Base-by-base conservation (phyloP, 1,284 basidiomycete genomes). In the Wallemia ichthyophaga region DNA sequence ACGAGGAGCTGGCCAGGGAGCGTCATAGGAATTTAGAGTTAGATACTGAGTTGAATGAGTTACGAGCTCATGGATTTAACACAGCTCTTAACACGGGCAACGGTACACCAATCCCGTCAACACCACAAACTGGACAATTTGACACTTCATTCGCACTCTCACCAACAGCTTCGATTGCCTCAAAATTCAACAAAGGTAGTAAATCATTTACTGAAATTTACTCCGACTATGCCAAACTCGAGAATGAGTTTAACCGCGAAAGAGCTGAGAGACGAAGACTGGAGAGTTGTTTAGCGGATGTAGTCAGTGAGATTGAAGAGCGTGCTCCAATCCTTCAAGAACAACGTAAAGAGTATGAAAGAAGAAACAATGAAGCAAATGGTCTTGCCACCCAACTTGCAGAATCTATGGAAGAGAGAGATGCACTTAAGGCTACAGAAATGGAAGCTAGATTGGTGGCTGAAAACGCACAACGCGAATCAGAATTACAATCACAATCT, bases 181-280 rank as follows among this genome's bases (percentile, higher is more conserved):
- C 79, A 67, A 78, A 76, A 62, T 76, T 82, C 25, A 84, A 85
- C 69, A 77, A 75, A 66, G 76, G 73, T 27, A 87, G 87, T 23
- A 84, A 83, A 73, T 82, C 81, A 1, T 87, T 89, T 70, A 89
- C 86, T 0, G 82, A 89, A 67, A 79, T 92, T 19, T 92, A 91
- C 67, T 76, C 82, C n/a, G 84, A 87, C 64, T 84, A 85, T 64
- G 79, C 88, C 56, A 76, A 78, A 60, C 76, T 91, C 57, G 82
- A 94, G 68, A 83, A 85, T 48, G 83, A 88, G 58, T 80, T 82
- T 59, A 75, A 78, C 19, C 77, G 75, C 65, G 84, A 88, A 67
- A 79, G 77, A 59, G 74, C 78, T 1, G 85, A 95, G 70, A 83
- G 81, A 59, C 78, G 81, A 62, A 78, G 83, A 56, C 80, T 95